Evolutionary conservation across 345 rosid species (phyloP).

Genomic region (Camelina laxa): DNA sequence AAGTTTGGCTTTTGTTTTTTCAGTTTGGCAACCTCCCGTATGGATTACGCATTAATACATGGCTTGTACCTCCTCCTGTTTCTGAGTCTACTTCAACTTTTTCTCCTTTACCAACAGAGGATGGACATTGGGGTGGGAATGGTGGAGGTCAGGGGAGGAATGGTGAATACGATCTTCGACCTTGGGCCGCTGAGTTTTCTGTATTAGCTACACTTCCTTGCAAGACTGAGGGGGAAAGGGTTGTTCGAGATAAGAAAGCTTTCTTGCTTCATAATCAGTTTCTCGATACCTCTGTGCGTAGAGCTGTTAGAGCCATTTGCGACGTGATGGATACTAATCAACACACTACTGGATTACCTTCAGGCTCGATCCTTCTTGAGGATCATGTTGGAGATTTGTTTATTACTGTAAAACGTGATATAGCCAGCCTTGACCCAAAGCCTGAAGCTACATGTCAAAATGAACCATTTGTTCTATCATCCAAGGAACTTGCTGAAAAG

Average conservation of each 20-base stretch:
- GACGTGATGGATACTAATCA: conserved; percentile 49
- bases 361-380: conserved; percentile 51
- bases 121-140: conserved; percentile 85
- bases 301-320: conserved; percentile 69
- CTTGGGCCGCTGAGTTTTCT: conserved; percentile 87
- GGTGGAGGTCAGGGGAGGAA: conserved; percentile 89
- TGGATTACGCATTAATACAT: conserved; percentile 87
- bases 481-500: conserved; percentile 58
- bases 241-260: conserved; percentile 81
- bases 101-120: conserved; percentile 76
- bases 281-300: conserved; percentile 72
- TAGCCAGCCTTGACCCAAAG: conserved; percentile 52
- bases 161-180: conserved; percentile 63
- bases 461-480: conserved; percentile 59
- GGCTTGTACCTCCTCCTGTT: conserved; percentile 85
- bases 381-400: conserved; percentile 75
- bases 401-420: conserved; percentile 65
- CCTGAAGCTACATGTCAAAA: conserved; percentile 48
- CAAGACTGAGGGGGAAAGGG: conserved; percentile 92
- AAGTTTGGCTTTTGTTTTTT: conserved; percentile 21
- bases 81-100: conserved; percentile 64
- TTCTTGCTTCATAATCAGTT: conserved; percentile 84
- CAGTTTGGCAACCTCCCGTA: conserved; percentile 97
- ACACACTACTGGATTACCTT: conserved; percentile 39
- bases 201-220: conserved; percentile 83